Evolutionary conservation across 179 eudicot species (phyloP).

Genomic region (Beta corolliflora): DNA sequence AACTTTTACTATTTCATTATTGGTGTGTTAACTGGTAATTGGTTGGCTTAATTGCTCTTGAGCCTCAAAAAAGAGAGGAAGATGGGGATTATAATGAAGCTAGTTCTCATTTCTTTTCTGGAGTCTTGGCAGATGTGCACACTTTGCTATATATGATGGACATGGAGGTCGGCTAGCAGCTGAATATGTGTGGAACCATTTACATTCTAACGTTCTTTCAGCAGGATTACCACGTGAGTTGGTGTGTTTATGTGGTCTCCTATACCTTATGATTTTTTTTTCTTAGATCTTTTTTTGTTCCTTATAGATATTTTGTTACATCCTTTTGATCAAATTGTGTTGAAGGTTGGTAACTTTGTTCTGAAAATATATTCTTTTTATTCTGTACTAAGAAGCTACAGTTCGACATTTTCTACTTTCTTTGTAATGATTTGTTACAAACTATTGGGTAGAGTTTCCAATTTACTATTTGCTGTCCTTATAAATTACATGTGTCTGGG

Average conservation of each 20-base stretch:
- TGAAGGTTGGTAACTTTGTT: background rate
- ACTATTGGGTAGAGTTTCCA: no score
- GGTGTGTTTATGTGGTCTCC: slow-evolving; percentile 79
- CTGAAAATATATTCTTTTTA: background rate
- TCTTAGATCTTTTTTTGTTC: slow-evolving; percentile 2
- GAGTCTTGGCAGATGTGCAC: slow-evolving; percentile 62
- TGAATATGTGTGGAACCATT: slow-evolving; percentile 72
- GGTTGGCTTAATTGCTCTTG: background rate
- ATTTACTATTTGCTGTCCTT: no score
- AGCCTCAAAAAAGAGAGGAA: background rate
- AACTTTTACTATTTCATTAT: background rate
- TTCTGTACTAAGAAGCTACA: background rate
- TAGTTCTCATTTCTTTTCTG: background rate
- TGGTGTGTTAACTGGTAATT: slow-evolving; percentile 1
- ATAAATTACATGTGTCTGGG: background rate
- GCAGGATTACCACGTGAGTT: slow-evolving; percentile 99
- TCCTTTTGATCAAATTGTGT: background rate
- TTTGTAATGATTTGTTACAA: background rate
- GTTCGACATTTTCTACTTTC: background rate
- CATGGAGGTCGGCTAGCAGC: slow-evolving; percentile 91
- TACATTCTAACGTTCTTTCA: slow-evolving; percentile 63
- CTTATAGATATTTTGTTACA: background rate
- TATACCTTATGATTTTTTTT: slow-evolving; percentile 14
- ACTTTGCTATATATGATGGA: slow-evolving; percentile 85
- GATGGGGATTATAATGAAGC: background rate